A percentile compares a stretch with the other conserved stretches of the same genome.
Evolutionary conservation across 805 yeast species (phyloP).

Genomic region (Saturnispora gosingensis): DNA sequence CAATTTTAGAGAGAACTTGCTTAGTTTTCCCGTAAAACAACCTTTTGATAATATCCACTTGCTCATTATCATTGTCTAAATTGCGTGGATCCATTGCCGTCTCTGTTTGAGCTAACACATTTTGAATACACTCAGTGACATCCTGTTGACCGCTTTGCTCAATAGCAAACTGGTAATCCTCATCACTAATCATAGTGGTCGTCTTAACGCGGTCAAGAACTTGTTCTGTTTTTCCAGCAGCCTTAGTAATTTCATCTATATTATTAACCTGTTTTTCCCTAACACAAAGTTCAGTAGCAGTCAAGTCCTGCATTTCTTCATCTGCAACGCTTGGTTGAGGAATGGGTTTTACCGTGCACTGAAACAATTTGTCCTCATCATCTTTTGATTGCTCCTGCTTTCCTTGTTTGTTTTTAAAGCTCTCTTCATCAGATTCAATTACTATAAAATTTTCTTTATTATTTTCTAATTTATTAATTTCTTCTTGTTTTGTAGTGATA

Average conservation of each 20-base stretch:
- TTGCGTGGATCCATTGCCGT: slow-evolving; percentile 67
- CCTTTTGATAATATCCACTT: slow-evolving; percentile 67
- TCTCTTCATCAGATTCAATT: slow-evolving; percentile 1
- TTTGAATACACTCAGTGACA: slow-evolving; percentile 94
- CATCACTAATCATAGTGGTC: slow-evolving; percentile 36
- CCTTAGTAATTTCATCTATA: not conserved
- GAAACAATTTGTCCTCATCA: not conserved
- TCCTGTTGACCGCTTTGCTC: slow-evolving; percentile 92
- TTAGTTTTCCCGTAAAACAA: slow-evolving; percentile 81
- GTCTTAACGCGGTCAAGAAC: slow-evolving; percentile 7
- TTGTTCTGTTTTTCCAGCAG: not conserved
- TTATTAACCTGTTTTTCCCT: not conserved
- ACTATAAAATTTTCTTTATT: not conserved
- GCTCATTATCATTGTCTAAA: slow-evolving; percentile 70
- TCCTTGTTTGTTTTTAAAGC: slow-evolving; percentile 11
- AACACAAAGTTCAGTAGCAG: not conserved
- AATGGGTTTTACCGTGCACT: not conserved
- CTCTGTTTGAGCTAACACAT: slow-evolving; percentile 84
- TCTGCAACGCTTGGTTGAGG: not conserved
- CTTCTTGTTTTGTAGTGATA: slow-evolving; percentile 33
- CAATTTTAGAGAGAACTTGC: slow-evolving; percentile 57
- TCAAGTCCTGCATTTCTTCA: not conserved
- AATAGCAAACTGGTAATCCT: slow-evolving; percentile 63
- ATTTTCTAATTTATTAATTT: slow-evolving; percentile 7
- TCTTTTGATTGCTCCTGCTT: not conserved